Evolutionary conservation across 2,329 filamentous ascomycete genomes (phyloP), one percentile per base, ranked within the genome.

Genomic region (Epichloe amarillans): DNA sequence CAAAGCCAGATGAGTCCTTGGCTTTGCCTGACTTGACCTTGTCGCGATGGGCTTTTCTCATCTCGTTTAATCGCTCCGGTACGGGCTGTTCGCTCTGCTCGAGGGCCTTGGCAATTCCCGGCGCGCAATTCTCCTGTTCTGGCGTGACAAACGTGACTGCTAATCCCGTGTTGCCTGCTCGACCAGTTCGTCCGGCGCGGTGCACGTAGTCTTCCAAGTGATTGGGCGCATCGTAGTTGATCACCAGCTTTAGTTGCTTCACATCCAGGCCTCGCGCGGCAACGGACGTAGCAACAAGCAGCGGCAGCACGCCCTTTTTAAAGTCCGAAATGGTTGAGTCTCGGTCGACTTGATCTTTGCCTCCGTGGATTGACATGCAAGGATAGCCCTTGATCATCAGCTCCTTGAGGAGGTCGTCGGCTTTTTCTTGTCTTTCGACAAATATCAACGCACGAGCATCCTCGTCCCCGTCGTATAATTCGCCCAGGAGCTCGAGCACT

Each of bases 181-280:
- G 84, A 11, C 93, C 93, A 7, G 93, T 97, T 60, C 93, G 87
- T 46, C 93, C 93, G 50, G 87, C 88, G 55, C 93, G 84, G 66
- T 96, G 93, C 40, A 97, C 91, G 61, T 97, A 97, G 63, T 97
- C 93, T 68, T 98, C 93, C 54, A 95, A 69, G 69, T 97, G 90
- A 61, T 95, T 95, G 1, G 90, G 91, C 1, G 85, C 87, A 62
- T 96, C 90, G 64, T 88, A 96, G 68, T 97, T 97, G 69, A 98
- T 83, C 50, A 98, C 93, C 35, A 97, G 77, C 66, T 94, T 96
- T 36, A 98, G 75, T 64, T 95, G 88, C 69, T 96, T 95, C 43
- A 98, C 91, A 65, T 98, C 93, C 40, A 98, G 74, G 54, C 93
- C 93, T 66, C 93, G 86, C 47, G 93, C 93, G 39, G 93, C 93